Base-by-base conservation (phyloP, 208 protist genomes). In the Wallacemonas sp. region DNA sequence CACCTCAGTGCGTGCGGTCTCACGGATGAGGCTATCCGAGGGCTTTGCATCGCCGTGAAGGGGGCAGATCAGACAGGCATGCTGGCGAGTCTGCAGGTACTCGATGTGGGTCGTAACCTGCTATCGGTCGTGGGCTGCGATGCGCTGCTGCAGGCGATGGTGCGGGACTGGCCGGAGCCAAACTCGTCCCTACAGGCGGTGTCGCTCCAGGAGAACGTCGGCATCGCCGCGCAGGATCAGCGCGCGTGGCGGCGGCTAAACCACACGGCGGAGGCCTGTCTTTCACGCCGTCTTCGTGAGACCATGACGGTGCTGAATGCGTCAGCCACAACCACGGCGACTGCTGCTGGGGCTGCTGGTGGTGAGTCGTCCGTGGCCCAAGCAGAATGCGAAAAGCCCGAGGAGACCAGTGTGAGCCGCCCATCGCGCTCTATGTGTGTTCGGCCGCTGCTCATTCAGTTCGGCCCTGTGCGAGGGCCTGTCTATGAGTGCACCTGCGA, bases 31-130 rank as follows among this genome's bases (percentile, higher is more conserved):
- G 88, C 78, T 11, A 77, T 72, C 28, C 67, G 64, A 15, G 85
- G 81, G 0, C 73, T 94, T 12, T 80, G 70, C 15, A 58, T 86
- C 8, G 79, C 79, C 59, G 76, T 66, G 61, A 74, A 46, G 42
- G 68, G 49, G 59, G 65, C 39, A 36, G 75, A 11, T 11, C 39
- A 46, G 5, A 85, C 83, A 4, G 79, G 80, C 26, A 77, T 90
- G 66, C 55, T 91, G 28, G 66, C 72, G 5, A 42, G 41, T 2
- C 63, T 94, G 31, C n/a, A 62, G 6, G 71, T 86, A 47, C 69
- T 94, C 34, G 79, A 90, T 46, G 67, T 88, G 1, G 77, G 84
- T 0, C 77, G 83, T 21, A 94, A 94, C 59, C 42, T 86, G 15
- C 55, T 94, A 1, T 84, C 82, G 2, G 68, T 61, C 2, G 41